These are phyloP conservation scores for Trichoderma simmonsii DNA, from an alignment of 2,329 filamentous ascomycete genomes.

Conservation along the genomic window DNA sequence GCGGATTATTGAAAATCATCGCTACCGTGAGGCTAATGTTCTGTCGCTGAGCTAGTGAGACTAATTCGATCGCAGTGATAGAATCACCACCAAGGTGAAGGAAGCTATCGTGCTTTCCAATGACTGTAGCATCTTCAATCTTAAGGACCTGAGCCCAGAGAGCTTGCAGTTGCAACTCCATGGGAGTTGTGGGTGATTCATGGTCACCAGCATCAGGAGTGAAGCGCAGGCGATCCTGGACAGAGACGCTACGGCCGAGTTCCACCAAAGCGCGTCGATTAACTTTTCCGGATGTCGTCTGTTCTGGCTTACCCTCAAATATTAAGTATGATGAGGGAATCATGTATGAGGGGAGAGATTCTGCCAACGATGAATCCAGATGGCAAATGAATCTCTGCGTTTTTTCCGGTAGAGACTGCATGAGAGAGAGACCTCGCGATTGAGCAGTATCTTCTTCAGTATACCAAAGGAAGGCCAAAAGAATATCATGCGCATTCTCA, in stretches of 20 bases:
- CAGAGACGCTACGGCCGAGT: not conserved
- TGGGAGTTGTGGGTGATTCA: not conserved
- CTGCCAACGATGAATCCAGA: constrained; percentile 2
- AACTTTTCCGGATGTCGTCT: constrained; percentile 20
- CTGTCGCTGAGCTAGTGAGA: not conserved
- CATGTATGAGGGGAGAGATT: constrained; percentile 23
- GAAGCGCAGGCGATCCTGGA: not conserved
- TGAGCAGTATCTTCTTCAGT: not conserved
- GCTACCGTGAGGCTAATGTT: not conserved
- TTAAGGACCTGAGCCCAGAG: constrained; percentile 22
- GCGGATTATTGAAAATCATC: not conserved
- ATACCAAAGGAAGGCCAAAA: not conserved
- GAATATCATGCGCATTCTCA: not conserved
- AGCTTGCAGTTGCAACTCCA: constrained; percentile 1
- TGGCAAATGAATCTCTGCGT: constrained; percentile 11
- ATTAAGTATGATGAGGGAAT: constrained; percentile 21
- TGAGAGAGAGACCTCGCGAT: not conserved
- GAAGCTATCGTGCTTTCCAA: constrained; percentile 19
- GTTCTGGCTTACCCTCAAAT: constrained; percentile 21
- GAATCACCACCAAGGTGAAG: constrained; percentile 11
- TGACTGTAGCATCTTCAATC: not conserved
- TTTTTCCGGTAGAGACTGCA: not conserved
- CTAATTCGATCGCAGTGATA: not conserved
- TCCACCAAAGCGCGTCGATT: constrained; percentile 5
- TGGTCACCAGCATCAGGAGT: not conserved